Evolutionary conservation across 2,329 filamentous ascomycete species (phyloP).

Genomic region (Dactylellina cionopaga): DNA sequence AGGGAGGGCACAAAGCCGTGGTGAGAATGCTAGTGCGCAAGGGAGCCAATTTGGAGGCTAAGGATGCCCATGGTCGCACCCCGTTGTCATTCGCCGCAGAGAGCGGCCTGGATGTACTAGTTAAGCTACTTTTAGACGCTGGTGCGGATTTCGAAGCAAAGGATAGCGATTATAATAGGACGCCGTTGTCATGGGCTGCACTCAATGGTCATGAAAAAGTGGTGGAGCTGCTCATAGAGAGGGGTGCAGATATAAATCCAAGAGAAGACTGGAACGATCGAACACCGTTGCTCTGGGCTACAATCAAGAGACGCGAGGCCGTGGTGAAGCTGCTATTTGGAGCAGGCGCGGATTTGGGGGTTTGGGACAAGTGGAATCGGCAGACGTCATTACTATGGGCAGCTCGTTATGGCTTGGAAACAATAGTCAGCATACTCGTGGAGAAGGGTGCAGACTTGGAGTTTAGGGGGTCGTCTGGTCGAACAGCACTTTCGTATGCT

Average conservation of each 20-base stretch:
- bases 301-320: too few species aligned
- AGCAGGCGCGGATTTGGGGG: neutral
- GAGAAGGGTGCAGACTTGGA: too few species aligned
- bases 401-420: slow-evolving; percentile 17
- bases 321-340: too few species aligned
- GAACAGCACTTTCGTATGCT: neutral
- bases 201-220: neutral
- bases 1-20: neutral
- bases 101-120: neutral
- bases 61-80: neutral
- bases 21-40: neutral
- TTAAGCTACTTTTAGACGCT: neutral
- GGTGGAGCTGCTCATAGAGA: neutral
- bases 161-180: neutral
- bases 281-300: too few species aligned
- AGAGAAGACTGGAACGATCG: neutral
- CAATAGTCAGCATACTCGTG: neutral
- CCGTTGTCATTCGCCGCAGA: neutral
- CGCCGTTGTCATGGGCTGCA: neutral
- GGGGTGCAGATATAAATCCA: neutral
- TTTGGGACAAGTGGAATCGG: neutral
- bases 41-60: neutral
- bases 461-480: too few species aligned
- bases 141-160: neutral
- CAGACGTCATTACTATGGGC: slow-evolving; percentile 11